Conservation (phyloP, 192 early-diverging fungal species). For the Glomus cerebriforme region DNA sequence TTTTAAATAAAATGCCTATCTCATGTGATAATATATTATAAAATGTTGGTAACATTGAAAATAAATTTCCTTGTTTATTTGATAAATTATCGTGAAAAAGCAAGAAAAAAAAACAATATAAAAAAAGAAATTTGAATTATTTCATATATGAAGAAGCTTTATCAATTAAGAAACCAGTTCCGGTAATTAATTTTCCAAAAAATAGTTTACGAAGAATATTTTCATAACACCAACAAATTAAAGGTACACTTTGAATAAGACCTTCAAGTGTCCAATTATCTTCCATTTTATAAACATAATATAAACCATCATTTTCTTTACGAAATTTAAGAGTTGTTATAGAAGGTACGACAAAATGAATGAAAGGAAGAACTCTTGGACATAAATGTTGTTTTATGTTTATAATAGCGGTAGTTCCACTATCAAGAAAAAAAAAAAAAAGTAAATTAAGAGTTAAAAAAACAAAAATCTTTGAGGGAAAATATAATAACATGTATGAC, state of each 20-base stretch:
- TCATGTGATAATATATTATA: too few relatives aligned
- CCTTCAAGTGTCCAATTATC: slow-evolving; percentile 62
- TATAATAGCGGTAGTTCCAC: slow-evolving; percentile 51
- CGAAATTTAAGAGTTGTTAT: slow-evolving; percentile 50
- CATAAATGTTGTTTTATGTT: slow-evolving; percentile 53
- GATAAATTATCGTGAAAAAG: too few relatives aligned
- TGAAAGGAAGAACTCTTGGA: slow-evolving; percentile 52
- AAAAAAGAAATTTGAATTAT: not conserved
- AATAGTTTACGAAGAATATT: slow-evolving; percentile 40
- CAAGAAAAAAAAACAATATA: too few relatives aligned
- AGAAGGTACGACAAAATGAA: slow-evolving; percentile 51
- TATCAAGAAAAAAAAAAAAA: too few relatives aligned
- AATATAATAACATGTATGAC: not conserved
- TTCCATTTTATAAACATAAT: slow-evolving; percentile 56
- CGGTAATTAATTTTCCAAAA: not conserved
- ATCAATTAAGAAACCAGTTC: not conserved
- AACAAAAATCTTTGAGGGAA: not conserved
- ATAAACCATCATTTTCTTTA: slow-evolving; percentile 43
- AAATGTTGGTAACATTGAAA: too few relatives aligned
- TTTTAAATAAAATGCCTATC: too few relatives aligned
- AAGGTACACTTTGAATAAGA: slow-evolving; percentile 53
- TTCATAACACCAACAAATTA: slow-evolving; percentile 58
- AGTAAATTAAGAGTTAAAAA: not conserved
- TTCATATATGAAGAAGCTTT: not conserved
- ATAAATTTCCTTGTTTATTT: too few relatives aligned